Evolutionary conservation across 768 basidiomycete genomes (phyloP).

Genomic region (Mycena vitilis): DNA sequence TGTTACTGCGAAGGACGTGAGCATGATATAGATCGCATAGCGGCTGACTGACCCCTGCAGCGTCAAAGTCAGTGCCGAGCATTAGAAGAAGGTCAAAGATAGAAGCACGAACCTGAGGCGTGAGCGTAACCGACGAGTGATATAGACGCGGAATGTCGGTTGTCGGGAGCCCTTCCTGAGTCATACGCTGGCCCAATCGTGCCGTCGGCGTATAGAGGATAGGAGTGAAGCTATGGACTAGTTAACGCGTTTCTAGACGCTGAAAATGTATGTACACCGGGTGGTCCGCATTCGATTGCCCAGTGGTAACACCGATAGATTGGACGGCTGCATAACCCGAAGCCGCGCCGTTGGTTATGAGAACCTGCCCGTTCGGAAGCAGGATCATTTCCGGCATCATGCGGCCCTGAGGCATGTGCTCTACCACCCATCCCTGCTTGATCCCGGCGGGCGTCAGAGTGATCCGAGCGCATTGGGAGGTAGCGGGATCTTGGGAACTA

Average conservation of each 20-base stretch:
- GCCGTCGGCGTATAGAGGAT: slow-evolving; percentile 55
- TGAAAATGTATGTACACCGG: slow-evolving; percentile 46
- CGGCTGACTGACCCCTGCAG: slow-evolving; percentile 21
- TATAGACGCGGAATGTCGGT: slow-evolving; percentile 29
- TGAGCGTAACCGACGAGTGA: slow-evolving; percentile 35
- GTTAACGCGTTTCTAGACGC: no score
- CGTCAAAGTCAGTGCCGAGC: not conserved
- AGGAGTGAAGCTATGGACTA: no score
- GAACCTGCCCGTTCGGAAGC: slow-evolving; percentile 64
- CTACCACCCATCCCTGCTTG: slow-evolving; percentile 55
- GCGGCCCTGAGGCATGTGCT: slow-evolving; percentile 61
- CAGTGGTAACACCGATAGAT: slow-evolving; percentile 46
- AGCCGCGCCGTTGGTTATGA: slow-evolving; percentile 63
- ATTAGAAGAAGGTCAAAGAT: not conserved
- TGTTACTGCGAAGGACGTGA: slow-evolving; percentile 14
- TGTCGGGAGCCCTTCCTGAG: slow-evolving; percentile 45
- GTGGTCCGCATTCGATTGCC: slow-evolving; percentile 60
- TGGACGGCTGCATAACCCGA: slow-evolving; percentile 44
- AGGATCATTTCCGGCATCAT: slow-evolving; percentile 70
- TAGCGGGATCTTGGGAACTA: slow-evolving; percentile 61
- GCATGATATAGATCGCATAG: not conserved
- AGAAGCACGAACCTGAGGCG: not conserved
- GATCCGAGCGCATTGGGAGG: slow-evolving; percentile 52
- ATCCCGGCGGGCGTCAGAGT: slow-evolving; percentile 67
- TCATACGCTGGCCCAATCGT: slow-evolving; percentile 49